Percentiles rank a stretch among this genome's conserved stretches.
Evolutionary conservation across 2,329 filamentous ascomycete species (phyloP).

Genomic region (Trichoderma sp.): DNA sequence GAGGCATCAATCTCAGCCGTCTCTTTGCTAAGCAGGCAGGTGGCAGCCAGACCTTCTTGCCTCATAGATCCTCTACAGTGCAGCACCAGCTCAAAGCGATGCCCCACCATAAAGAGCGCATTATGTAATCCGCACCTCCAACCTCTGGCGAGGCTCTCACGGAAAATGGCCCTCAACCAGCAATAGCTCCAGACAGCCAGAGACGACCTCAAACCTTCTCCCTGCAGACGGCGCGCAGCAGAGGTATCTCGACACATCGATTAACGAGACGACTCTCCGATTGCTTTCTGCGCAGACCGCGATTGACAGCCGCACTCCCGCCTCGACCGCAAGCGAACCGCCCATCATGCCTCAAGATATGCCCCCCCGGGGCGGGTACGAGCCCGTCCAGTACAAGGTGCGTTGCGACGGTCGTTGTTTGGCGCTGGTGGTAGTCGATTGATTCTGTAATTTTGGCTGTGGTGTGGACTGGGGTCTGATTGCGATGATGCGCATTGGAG

Average conservation of each 20-base stretch:
- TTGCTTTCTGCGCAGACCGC: background rate
- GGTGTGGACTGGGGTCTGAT: background rate
- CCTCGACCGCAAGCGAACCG: conserved; percentile 32
- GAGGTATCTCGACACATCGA: conserved; percentile 9
- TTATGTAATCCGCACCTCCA: conserved; percentile 24
- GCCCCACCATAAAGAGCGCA: conserved; percentile 7
- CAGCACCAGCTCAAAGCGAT: background rate
- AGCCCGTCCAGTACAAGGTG: conserved; percentile 95
- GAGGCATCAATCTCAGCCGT: background rate
- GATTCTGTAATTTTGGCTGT: background rate
- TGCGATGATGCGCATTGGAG: background rate
- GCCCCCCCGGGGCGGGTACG: conserved; percentile 92
- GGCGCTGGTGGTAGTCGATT: background rate
- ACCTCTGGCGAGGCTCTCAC: conserved; percentile 25
- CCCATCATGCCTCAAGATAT: conserved; percentile 93
- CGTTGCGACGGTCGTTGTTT: conserved; percentile 36
- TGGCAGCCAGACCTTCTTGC: conserved; percentile 3
- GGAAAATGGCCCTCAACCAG: conserved; percentile 24
- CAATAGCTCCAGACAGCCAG: conserved; percentile 5
- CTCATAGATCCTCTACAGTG: background rate
- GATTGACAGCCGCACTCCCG: conserved; percentile 24
- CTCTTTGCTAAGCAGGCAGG: conserved; percentile 3
- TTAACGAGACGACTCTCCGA: conserved; percentile 8
- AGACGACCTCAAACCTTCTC: conserved; percentile 5
- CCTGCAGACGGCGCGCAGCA: conserved; percentile 22